phyloP scores from a whole-genome alignment of 2,329 filamentous ascomycete species.

The Sordariomycetes sp. region DNA sequence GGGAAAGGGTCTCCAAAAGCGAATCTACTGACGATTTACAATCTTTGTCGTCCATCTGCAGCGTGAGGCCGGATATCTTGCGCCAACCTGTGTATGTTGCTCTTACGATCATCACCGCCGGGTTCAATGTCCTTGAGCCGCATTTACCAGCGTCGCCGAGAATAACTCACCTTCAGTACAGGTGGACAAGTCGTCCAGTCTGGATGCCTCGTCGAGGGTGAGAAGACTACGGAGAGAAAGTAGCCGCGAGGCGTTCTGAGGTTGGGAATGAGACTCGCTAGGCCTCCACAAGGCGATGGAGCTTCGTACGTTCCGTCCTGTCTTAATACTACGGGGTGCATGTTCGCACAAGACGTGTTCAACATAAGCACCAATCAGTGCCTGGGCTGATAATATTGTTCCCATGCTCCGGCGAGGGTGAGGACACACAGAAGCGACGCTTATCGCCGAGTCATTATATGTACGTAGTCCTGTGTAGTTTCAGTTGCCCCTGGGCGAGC shows the following conservation, averaged over 20 bases:
- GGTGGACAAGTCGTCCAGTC: neutral
- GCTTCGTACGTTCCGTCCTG: neutral
- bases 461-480: neutral
- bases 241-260: neutral
- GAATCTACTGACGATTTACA: neutral
- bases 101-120: neutral
- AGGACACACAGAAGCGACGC: neutral
- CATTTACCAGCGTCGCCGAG: neutral
- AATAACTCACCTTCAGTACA: neutral
- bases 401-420: neutral
- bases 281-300: neutral
- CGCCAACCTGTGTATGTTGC: neutral
- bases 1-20: neutral
- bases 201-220: neutral
- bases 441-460: conserved; percentile 1
- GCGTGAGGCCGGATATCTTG: neutral
- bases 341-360: too few relatives aligned
- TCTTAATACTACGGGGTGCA: neutral
- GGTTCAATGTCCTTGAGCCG: neutral
- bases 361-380: too few relatives aligned
- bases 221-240: neutral
- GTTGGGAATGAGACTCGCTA: too few relatives aligned
- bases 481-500: neutral
- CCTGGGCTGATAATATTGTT: neutral
- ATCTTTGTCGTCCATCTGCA: neutral